These are phyloP conservation scores for Epichloe sibirici DNA, from an alignment of 2,329 filamentous ascomycete species.

Conservation along the genomic window DNA sequence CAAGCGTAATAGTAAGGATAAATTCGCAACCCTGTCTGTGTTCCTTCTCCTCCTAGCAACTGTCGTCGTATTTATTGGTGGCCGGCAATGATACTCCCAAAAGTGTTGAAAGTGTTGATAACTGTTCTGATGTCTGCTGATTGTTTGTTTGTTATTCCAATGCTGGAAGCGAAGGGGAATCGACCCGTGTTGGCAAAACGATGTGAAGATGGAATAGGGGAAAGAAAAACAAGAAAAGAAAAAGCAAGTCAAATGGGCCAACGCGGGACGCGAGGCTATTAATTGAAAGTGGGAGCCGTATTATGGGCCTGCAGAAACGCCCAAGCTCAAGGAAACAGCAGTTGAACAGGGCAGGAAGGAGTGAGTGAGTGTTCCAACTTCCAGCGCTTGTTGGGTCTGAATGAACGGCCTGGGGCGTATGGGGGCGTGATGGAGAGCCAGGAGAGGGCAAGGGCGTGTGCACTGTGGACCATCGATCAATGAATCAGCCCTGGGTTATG, in stretches of 20 bases:
- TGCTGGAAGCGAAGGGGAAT: neutral
- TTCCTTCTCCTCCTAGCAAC: neutral
- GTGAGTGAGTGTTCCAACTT: neutral
- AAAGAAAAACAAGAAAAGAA: neutral
- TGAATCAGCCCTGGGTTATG: too few relatives aligned
- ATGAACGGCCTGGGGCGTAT: neutral
- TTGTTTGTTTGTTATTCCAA: neutral
- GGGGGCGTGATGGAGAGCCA: neutral
- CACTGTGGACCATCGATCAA: neutral
- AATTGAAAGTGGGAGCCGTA: neutral
- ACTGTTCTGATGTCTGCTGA: neutral
- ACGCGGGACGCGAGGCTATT: conserved; percentile 1
- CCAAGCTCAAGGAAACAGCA: neutral
- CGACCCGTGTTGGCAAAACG: neutral
- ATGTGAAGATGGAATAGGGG: neutral
- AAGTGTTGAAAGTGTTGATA: conserved; percentile 5
- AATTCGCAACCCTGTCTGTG: neutral
- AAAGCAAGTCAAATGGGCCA: neutral
- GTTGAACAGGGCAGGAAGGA: neutral
- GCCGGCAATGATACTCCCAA: neutral
- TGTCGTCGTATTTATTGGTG: neutral
- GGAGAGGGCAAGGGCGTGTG: too few relatives aligned
- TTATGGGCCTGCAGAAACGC: neutral
- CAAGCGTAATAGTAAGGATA: neutral
- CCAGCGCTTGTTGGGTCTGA: neutral